These are phyloP conservation scores for Magnusiomyces paraingens DNA, from an alignment of 1,139 yeast species.

Conservation along the genomic window DNA sequence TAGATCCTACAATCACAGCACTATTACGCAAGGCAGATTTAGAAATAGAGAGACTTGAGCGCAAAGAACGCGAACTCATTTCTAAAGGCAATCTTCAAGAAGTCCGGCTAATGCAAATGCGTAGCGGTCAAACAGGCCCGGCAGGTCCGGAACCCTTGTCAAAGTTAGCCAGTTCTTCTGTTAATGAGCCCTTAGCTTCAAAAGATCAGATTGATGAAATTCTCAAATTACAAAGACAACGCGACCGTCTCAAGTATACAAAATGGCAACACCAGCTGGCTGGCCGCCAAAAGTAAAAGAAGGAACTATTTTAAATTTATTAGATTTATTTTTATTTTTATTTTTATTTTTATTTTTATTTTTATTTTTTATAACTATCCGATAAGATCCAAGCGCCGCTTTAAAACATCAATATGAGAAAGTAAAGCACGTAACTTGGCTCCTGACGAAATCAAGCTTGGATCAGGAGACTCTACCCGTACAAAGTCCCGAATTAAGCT, in stretches of 20 bases:
- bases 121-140: background rate
- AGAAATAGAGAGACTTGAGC: constrained; percentile 25
- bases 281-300: background rate
- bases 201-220: constrained; percentile 3
- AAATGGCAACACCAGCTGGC: too few relatives aligned
- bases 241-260: too few relatives aligned
- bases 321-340: constrained; percentile 12
- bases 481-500: constrained; percentile 41
- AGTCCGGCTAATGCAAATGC: constrained; percentile 19
- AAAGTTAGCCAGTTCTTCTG: background rate
- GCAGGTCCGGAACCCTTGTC: background rate
- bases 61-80: constrained; percentile 22
- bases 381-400: constrained; percentile 27
- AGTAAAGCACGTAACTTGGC: constrained; percentile 38
- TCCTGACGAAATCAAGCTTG: constrained; percentile 39
- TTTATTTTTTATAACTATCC: too few relatives aligned
- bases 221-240: too few relatives aligned
- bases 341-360: too few relatives aligned
- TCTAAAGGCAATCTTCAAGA: constrained; percentile 27
- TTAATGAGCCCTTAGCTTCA: background rate
- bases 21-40: constrained; percentile 23
- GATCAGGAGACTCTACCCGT: constrained; percentile 41
- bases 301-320: background rate
- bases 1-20: constrained; percentile 27
- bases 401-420: constrained; percentile 32